Evolutionary conservation across 768 basidiomycete genomes (phyloP), one percentile per base, ranked within the genome.

Genomic region (Boletales sp.): DNA sequence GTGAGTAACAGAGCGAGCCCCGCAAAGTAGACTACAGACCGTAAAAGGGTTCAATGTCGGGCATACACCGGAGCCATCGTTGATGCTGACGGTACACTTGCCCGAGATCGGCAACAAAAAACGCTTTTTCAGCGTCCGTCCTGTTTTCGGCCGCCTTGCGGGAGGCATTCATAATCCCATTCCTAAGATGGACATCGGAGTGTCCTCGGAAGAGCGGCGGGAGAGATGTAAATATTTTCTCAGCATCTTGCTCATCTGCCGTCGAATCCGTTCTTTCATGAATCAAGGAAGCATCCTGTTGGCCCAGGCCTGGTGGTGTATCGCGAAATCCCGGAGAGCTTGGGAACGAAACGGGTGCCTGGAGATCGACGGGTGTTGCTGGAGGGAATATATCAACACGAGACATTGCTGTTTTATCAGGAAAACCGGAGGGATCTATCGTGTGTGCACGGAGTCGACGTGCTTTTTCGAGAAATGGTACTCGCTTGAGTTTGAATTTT

Each of bases 51-150:
- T 92, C 84, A n/a, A 97, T 83, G 47, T 88, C 81, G 4, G 90
- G 86, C 17, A 99, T 78, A 56, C 78, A 78, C 15, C 72, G 66
- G 50, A 75, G 74, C 95, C 95, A 99, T 46, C 90, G 79, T 60
- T 83, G 74, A 60, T 92, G 87, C 64, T 95, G 93, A 46, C 72
- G 73, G 67, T 89, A 96, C 5, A 98, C 87, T 57, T 86, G 80
- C 58, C 86, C 82, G 38, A 99, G 83, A 69, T 99, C 96, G 11
- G 89, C 93, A 11, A 96, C 94, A 61, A 97, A 98, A 69, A 97
- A 98, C 8, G 96, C 95, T 51, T 84, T 85, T 72, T 97, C 96
- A 11, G 93, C 87, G 61, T 91, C 84, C 17, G 76, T 76, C 55
- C 79, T 77, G 50, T 79, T 74, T 21, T 74, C 75, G 32, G 76